Conservation (phyloP, 371 early-diverging fungal species). For the Nematocida minor region DNA sequence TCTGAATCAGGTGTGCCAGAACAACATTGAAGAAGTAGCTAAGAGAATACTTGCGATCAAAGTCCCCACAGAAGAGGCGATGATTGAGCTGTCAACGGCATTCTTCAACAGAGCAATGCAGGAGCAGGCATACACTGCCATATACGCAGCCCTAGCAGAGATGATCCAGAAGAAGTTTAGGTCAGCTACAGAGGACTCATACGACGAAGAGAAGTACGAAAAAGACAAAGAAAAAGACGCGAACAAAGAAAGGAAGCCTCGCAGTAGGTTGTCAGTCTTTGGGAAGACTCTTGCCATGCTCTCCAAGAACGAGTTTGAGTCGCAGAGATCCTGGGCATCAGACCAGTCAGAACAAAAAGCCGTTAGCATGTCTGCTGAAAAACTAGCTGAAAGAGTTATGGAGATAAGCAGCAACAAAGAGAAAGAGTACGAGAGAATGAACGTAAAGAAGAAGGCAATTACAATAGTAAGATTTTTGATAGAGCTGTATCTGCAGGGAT, state of each 20-base stretch:
- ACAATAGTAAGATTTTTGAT: not conserved
- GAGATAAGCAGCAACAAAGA: constrained; percentile 47
- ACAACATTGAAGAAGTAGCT: constrained; percentile 28
- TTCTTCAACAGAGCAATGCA: constrained; percentile 31
- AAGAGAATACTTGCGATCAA: constrained; percentile 23
- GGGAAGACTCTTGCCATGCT: not conserved
- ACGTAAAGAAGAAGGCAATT: constrained; percentile 29
- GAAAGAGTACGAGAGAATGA: constrained; percentile 29
- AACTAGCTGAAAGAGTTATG: constrained; percentile 28
- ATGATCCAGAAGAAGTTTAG: constrained; percentile 2
- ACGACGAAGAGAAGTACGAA: not conserved
- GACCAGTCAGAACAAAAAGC: not conserved
- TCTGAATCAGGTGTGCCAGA: constrained; percentile 34
- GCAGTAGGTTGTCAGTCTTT: not conserved
- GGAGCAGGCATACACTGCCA: constrained; percentile 30
- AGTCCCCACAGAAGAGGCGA: constrained; percentile 11
- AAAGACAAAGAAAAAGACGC: not conserved
- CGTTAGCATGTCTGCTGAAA: not conserved
- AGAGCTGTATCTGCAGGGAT: constrained; percentile 2
- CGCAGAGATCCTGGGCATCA: not conserved
- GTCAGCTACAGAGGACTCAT: constrained; percentile 27
- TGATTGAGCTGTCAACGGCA: not conserved
- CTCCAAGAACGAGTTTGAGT: not conserved
- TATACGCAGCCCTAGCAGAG: constrained; percentile 28
- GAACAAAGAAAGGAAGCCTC: not conserved